Base-by-base conservation (phyloP, 495 filamentous ascomycete genomes). In the Xanthoparmelia taractica region DNA sequence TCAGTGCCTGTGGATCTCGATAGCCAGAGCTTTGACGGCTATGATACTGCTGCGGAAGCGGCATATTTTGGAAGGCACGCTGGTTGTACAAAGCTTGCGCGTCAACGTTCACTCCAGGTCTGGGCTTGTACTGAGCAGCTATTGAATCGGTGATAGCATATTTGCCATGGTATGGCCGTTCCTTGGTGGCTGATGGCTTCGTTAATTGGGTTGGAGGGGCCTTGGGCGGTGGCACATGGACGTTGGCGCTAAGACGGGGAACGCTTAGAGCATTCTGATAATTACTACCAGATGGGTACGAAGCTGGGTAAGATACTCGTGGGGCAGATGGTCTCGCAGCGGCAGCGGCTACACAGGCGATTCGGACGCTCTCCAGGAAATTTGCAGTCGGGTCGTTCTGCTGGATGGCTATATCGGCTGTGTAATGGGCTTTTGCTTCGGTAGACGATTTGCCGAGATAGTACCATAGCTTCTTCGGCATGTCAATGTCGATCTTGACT, bases 391-490 rank as follows among this genome's bases (percentile, higher is more conserved):
- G 77, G 71, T 86, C 82, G 74, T 83, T 80, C 71, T 81, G 70
- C 64, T 76, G 66, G 55, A 82, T 85, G 45, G 75, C 75, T 64
- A 81, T 84, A 77, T 95, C 87, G 66, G 94, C 88, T 36, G 94
- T 96, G 78, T 91, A 98, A 71, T 96, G 89, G 52, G 90, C 87
- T 74, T 87, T 92, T 69, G 91, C 88, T 71, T 98, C 94, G 25
- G 94, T 97, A 54, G 93, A 97, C 57, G 79, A 83, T 69, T 84
- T 82, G 23, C 89, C 90, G 66, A 98, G 80, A 73, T 97, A 98
- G 75, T 89, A 84, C 93, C 92, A 98, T 61, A 96, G 74, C 67
- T 88, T 85, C 62, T 91, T 84, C 13, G 83, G 78, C 71, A 85
- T 85, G 65, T 74, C 70, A 25, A 96, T 69, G 68, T 93, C 83